phyloP scores from a whole-genome alignment of 1,284 basidiomycete species.

The Ceratobasidium sp. region DNA sequence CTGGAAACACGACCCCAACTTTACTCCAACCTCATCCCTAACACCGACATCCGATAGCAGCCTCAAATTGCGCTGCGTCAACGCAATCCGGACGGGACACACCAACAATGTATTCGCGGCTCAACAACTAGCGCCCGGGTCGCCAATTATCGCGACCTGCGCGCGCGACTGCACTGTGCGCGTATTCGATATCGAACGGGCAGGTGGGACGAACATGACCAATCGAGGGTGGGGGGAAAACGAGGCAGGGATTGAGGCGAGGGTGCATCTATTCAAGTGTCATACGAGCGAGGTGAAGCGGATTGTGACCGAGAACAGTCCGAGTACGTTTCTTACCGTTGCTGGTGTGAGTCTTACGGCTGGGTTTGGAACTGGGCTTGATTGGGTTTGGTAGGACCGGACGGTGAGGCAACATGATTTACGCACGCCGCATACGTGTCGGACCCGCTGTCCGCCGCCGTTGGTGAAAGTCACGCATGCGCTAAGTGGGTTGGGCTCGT shows the following conservation, averaged over 20 bases:
- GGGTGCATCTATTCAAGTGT: slow-evolving; percentile 64
- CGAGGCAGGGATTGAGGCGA: slow-evolving; percentile 51
- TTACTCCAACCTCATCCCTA: slow-evolving; percentile 73
- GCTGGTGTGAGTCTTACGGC: slow-evolving; percentile 64
- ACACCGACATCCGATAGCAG: slow-evolving; percentile 52
- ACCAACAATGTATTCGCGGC: slow-evolving; percentile 86
- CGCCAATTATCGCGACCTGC: slow-evolving; percentile 71
- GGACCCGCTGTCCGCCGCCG: slow-evolving; percentile 68
- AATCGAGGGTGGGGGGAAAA: slow-evolving; percentile 41
- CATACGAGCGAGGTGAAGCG: slow-evolving; percentile 74
- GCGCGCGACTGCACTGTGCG: slow-evolving; percentile 83
- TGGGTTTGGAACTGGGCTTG: slow-evolving; percentile 3
- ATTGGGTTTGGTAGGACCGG: slow-evolving; percentile 58
- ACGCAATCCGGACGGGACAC: slow-evolving; percentile 79
- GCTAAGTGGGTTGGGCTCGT: slow-evolving; percentile 69
- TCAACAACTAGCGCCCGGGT: slow-evolving; percentile 79
- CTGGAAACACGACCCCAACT: slow-evolving; percentile 31
- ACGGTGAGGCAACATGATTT: slow-evolving; percentile 89
- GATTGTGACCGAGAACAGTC: slow-evolving; percentile 82
- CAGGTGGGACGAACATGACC: slow-evolving; percentile 50
- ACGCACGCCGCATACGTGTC: slow-evolving; percentile 69
- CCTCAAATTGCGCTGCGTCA: slow-evolving; percentile 68
- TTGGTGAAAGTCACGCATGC: slow-evolving; percentile 66
- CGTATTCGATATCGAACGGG: slow-evolving; percentile 75
- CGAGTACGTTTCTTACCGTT: slow-evolving; percentile 84